Base-by-base conservation (phyloP, 2,329 filamentous ascomycete genomes). In the Fusarium oligoseptatum region DNA sequence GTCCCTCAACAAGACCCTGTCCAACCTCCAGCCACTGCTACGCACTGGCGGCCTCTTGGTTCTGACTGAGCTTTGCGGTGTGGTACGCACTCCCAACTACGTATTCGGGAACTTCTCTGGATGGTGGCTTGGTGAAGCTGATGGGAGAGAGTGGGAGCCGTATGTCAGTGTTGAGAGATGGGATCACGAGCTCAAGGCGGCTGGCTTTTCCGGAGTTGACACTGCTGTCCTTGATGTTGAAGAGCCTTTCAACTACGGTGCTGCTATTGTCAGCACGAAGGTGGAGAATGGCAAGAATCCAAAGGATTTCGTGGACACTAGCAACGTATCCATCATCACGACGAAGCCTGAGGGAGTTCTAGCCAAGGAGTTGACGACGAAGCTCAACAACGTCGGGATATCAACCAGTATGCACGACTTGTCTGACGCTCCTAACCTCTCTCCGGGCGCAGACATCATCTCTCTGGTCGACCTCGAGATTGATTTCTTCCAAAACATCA, bases 71-170 rank as follows among this genome's bases (percentile, higher is more conserved):
- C 52, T 56, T 20, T 56, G 52, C 9, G 52, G 60, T 56, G 32
- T 64, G 22, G 27, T 56, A 20, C 45, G 29, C 14, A 36, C 64
- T n/a, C 72, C 74, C 9, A 79, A 79, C 37, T 80, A 75, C 43
- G 71, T 81, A 41, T 73, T 80, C 29, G 80, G 81, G 0, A 62
- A 66, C 1, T 68, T 81, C 17, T 70, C 80, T 0, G 80, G 78
- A 2, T 84, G 83, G 82, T 84, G 83, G 82, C 72, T 81, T 2
- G 81, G 81, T 6, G 70, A 60, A 11, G 67, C 71, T 1, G 79
- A 82, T 15, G 70, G 66, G 2, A 77, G 81, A 3, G 10, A 62
- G 1, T 66, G 72, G 5, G 76, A 77, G 57, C 81, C 81, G 4
- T 80, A 76, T n/a, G 57, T 81, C 20, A 60, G 69, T 1, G 37